Conservation (phyloP, 306 rosid species). For the Myrica gale region DNA sequence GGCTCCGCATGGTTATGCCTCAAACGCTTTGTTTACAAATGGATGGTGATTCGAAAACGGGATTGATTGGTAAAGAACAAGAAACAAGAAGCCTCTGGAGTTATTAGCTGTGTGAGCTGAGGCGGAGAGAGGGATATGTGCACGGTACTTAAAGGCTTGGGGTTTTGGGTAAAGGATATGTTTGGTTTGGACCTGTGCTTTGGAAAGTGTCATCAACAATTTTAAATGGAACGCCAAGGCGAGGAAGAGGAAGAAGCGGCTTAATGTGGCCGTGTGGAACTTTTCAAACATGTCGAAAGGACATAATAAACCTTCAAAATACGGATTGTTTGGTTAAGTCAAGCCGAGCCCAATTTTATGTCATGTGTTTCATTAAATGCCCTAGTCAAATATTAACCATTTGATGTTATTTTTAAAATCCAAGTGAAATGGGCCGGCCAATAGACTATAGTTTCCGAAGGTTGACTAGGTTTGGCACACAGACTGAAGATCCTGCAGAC, state of each 20-base stretch:
- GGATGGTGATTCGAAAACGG: neutral
- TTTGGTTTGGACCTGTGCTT: slow-evolving; percentile 9
- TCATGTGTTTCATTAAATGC: no score
- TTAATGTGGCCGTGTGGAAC: slow-evolving; percentile 17
- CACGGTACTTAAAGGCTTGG: neutral
- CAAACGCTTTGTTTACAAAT: neutral
- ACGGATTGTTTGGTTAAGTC: no score
- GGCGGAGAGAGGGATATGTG: neutral
- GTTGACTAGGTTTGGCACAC: no score
- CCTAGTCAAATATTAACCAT: no score
- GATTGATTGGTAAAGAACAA: neutral
- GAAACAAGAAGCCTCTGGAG: neutral
- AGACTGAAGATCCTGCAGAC: no score
- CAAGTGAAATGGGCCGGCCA: no score
- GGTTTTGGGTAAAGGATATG: neutral
- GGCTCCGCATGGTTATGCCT: slow-evolving; percentile 20
- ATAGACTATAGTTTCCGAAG: no score
- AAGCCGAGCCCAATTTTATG: no score
- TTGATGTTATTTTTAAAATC: no score
- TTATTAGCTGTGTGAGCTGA: neutral
- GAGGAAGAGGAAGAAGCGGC: neutral
- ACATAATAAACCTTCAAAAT: slow-evolving; percentile 11
- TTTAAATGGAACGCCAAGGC: slow-evolving; percentile 8
- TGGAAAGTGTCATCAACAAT: slow-evolving; percentile 2
- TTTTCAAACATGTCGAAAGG: neutral